phyloP scores from a whole-genome alignment of 768 basidiomycete genomes.

The Mycena polygramma region DNA sequence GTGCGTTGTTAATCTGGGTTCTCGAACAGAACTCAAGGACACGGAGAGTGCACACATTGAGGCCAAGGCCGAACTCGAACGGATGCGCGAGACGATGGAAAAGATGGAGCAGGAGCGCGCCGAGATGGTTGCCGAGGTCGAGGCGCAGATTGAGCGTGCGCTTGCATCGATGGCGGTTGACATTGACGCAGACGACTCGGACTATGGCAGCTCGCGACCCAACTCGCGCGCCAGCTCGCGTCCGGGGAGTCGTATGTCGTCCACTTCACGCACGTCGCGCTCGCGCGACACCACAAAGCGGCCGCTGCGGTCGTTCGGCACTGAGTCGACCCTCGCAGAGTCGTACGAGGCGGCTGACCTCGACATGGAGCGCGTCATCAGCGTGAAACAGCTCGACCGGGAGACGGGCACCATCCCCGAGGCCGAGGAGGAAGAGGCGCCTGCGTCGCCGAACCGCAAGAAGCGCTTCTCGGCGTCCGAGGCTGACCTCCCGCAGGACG shows the following conservation, averaged over 20 bases:
- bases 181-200: constrained; percentile 84
- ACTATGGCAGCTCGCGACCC: constrained; percentile 76
- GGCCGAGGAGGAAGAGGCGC: constrained; percentile 65
- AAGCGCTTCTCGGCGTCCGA: constrained; percentile 86
- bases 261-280: constrained; percentile 68
- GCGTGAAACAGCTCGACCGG: constrained; percentile 51
- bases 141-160: constrained; percentile 91
- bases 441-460: constrained; percentile 63
- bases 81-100: constrained; percentile 89
- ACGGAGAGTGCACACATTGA: constrained; percentile 87
- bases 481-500: constrained; percentile 75
- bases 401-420: constrained; percentile 70
- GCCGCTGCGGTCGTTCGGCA: constrained; percentile 78
- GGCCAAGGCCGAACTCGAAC: constrained; percentile 83
- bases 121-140: constrained; percentile 93
- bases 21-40: constrained; percentile 74
- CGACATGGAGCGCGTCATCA: constrained; percentile 44
- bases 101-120: constrained; percentile 89
- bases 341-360: constrained; percentile 63
- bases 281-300: constrained; percentile 71
- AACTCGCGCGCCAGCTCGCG: constrained; percentile 71
- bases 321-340: constrained; percentile 86
- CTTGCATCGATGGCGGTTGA: constrained; percentile 88
- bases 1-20: constrained; percentile 1
- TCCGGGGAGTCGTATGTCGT: constrained; percentile 75